Base-by-base conservation (phyloP, 2,329 filamentous ascomycete species). In the Xylariales sp. region DNA sequence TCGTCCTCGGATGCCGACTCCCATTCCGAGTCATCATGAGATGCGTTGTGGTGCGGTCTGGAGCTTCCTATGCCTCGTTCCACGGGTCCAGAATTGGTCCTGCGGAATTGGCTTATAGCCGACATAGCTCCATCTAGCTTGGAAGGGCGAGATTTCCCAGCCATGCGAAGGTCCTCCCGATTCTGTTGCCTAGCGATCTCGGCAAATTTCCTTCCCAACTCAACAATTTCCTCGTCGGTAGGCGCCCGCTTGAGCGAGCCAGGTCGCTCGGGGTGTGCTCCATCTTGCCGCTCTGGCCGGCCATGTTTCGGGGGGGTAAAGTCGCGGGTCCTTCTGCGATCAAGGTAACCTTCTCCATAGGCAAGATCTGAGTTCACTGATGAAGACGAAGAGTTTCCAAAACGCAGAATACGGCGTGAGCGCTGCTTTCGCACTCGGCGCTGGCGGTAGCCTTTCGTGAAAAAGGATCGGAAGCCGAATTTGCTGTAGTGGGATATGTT, bases 301-400 rank as follows among this genome's bases (percentile, higher is more conserved):
- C 41, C 41, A 8, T 41, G 45, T 17, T 42, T 41, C 17, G 50
- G 45, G 10, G 59, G 55, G 18, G 54, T 59, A 23, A 52, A 48
- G 27, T 55, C 50, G 29, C 59, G 61, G 40, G 57, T 63, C 44
- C 54, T 54, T 19, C 51, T 47, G 16, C 54, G 49, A 43, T 69
- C 69, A 32, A 76, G 64, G 45, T 73, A 82, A 13, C 78, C 81
- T 38, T 64, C 70, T 8, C 82, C 81, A 53, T 85, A 86, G 8
- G 81, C 81, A 43, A 86, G 62, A 53, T 87, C 83, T 15, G 74
- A 77, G 56, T 84, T 79, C 38, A 84, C 67, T 1, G 80, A 83
- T 1, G 80, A 84, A 3, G 78, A 82, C 2, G 81, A 85, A 2
- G 76, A 81, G 50, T 81, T 83, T 38, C 65, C 68, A 49, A 79